Percentiles rank a stretch among this genome's conserved stretches.
phyloP scores from a whole-genome alignment of 768 basidiomycete species.

The Rhizopogon salebrosus region DNA sequence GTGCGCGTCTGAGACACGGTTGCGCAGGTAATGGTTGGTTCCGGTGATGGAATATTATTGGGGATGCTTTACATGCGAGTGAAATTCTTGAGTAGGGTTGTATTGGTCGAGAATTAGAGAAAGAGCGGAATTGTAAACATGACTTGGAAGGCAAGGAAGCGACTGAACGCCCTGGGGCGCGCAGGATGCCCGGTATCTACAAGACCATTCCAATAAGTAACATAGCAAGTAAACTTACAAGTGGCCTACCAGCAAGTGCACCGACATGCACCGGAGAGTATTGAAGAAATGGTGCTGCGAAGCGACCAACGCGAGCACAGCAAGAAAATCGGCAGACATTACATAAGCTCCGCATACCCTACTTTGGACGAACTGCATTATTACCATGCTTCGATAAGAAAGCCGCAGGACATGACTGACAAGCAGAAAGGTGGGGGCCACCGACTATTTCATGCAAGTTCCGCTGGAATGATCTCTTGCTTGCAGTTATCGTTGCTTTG shows the following conservation, averaged over 20 bases:
- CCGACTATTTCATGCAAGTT: background rate
- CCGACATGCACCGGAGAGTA: slow-evolving; percentile 6
- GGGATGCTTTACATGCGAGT: slow-evolving; percentile 1
- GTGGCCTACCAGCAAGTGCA: slow-evolving; percentile 9
- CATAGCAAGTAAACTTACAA: background rate
- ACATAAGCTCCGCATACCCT: slow-evolving; percentile 8
- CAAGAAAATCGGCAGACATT: slow-evolving; percentile 8
- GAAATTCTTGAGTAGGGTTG: slow-evolving; percentile 10
- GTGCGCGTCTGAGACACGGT: slow-evolving; percentile 16
- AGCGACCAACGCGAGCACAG: background rate
- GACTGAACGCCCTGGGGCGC: slow-evolving; percentile 17
- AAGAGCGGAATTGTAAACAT: slow-evolving; percentile 9
- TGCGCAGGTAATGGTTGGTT: slow-evolving; percentile 34
- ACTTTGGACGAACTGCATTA: background rate
- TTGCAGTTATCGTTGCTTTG: slow-evolving; percentile 12
- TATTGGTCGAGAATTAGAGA: slow-evolving; percentile 12
- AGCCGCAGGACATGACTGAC: slow-evolving; percentile 31
- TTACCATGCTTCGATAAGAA: background rate
- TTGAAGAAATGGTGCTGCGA: background rate
- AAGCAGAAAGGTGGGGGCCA: slow-evolving; percentile 32
- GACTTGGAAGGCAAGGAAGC: slow-evolving; percentile 4
- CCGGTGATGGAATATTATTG: slow-evolving; percentile 27
- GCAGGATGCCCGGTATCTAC: slow-evolving; percentile 35
- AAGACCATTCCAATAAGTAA: background rate
- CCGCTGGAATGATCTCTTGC: background rate